A percentile compares a stretch with the other conserved stretches of the same genome.
Conservation (phyloP, 192 early-diverging fungal genomes). For the Powellomyces hirtus region DNA sequence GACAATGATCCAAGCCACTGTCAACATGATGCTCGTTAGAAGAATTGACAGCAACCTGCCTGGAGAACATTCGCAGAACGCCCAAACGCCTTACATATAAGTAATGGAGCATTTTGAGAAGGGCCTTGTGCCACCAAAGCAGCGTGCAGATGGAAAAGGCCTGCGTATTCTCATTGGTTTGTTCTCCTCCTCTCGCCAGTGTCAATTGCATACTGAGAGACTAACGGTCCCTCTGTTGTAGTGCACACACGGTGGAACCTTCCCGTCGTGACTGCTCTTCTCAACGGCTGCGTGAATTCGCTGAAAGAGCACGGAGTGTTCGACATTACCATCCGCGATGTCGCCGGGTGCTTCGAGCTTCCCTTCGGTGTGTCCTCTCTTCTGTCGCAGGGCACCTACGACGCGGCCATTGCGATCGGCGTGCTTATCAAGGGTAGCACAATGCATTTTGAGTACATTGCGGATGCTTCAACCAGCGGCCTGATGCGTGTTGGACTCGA, state of each 20-base stretch:
- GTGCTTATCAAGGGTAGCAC: slow-evolving; percentile 99
- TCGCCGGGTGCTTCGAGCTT: slow-evolving; percentile 93
- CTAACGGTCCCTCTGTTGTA: slow-evolving; percentile 5
- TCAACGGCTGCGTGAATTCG: slow-evolving; percentile 65
- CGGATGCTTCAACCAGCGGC: slow-evolving; percentile 88
- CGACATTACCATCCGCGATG: slow-evolving; percentile 76
- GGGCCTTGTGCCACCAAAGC: slow-evolving; percentile 2
- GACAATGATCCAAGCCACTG: no score
- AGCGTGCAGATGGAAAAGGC: slow-evolving; percentile 9
- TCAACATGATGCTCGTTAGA: no score
- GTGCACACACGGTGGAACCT: slow-evolving; percentile 96
- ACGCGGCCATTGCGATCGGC: slow-evolving; percentile 92
- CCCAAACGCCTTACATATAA: neutral
- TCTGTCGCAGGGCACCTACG: slow-evolving; percentile 67
- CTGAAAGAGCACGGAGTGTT: slow-evolving; percentile 70
- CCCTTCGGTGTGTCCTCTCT: slow-evolving; percentile 83
- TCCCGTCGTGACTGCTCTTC: slow-evolving; percentile 79
- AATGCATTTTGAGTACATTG: slow-evolving; percentile 99
- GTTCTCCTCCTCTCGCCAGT: no score
- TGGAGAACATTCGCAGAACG: no score
- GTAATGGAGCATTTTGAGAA: slow-evolving; percentile 34
- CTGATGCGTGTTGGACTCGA: slow-evolving; percentile 97
- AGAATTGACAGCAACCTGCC: no score
- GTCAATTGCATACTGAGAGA: no score
- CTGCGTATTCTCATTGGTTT: slow-evolving; percentile 36